A percentile compares a stretch with the other conserved stretches of the same genome.
Conservation (phyloP, 2,329 filamentous ascomycete species). For the Raffaelea arxii region DNA sequence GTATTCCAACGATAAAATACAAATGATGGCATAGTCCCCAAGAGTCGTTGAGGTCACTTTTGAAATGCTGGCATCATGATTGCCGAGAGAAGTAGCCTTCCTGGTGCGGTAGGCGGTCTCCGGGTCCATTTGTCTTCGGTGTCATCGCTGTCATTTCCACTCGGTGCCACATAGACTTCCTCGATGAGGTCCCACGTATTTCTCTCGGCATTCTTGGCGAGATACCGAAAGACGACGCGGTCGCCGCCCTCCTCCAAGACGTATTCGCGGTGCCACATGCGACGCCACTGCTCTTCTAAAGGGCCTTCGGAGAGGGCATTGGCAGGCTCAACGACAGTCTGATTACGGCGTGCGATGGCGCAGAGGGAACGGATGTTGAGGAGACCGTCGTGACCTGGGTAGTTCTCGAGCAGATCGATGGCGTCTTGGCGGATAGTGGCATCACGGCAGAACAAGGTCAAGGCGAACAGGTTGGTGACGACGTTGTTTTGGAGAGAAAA, state of each 20-base stretch:
- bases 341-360: conserved; percentile 27
- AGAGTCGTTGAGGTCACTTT: no score
- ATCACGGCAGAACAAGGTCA: conserved; percentile 29
- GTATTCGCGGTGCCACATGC: conserved; percentile 23
- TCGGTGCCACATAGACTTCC: conserved; percentile 10
- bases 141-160: not conserved
- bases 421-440: conserved; percentile 24
- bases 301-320: conserved; percentile 21
- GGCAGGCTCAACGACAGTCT: conserved; percentile 22
- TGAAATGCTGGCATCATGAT: not conserved
- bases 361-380: conserved; percentile 29
- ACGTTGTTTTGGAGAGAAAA: conserved; percentile 20
- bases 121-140: conserved; percentile 15
- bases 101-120: not conserved
- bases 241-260: conserved; percentile 24
- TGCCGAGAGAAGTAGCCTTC: not conserved
- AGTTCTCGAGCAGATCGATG: conserved; percentile 26
- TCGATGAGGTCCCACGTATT: conserved; percentile 13
- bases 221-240: conserved; percentile 20
- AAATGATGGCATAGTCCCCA: no score
- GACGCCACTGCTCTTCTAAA: conserved; percentile 23
- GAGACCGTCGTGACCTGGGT: conserved; percentile 31
- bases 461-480: conserved; percentile 23
- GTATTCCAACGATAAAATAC: no score
- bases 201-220: conserved; percentile 14